These are phyloP conservation scores for Aspergillus fructus DNA, from an alignment of 2,329 filamentous ascomycete species.

Conservation along the genomic window DNA sequence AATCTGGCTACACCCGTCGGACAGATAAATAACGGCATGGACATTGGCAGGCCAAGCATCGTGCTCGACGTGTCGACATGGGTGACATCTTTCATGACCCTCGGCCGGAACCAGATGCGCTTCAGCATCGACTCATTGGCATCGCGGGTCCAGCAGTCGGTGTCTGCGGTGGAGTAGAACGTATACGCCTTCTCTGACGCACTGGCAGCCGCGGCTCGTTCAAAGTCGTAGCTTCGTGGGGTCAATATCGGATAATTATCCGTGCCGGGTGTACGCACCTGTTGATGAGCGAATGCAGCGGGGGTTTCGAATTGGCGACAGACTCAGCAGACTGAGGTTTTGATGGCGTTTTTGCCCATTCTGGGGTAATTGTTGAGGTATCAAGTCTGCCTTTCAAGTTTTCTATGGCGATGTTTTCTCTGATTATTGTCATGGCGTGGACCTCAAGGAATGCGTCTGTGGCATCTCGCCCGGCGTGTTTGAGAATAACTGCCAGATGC, in stretches of 20 bases:
- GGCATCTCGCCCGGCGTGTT: slow-evolving; percentile 56
- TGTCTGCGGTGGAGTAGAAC: slow-evolving; percentile 58
- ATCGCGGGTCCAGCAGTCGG: slow-evolving; percentile 42
- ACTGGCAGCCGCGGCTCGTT: slow-evolving; percentile 15
- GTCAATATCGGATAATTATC: slow-evolving; percentile 39
- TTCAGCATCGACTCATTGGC: slow-evolving; percentile 40
- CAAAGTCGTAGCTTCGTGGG: slow-evolving; percentile 48
- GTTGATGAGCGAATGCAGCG: background rate
- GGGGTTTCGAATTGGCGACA: slow-evolving; percentile 15
- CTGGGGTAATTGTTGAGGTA: slow-evolving; percentile 24
- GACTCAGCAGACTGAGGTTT: slow-evolving; percentile 13
- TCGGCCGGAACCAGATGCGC: slow-evolving; percentile 49
- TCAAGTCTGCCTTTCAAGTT: background rate
- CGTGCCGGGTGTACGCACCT: background rate
- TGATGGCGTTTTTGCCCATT: slow-evolving; percentile 27
- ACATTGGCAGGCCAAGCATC: slow-evolving; percentile 70
- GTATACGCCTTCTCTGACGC: slow-evolving; percentile 68
- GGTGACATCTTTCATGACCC: slow-evolving; percentile 43
- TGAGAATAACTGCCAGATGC: slow-evolving; percentile 65
- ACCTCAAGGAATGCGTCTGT: slow-evolving; percentile 54
- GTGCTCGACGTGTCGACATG: slow-evolving; percentile 48
- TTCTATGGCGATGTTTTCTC: slow-evolving; percentile 31
- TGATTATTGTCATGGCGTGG: slow-evolving; percentile 40
- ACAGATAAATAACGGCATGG: slow-evolving; percentile 74
- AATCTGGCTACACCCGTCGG: slow-evolving; percentile 86